These are phyloP conservation scores for Schizopora paradoxa DNA, from an alignment of 1,284 basidiomycete genomes.

Conservation along the genomic window DNA sequence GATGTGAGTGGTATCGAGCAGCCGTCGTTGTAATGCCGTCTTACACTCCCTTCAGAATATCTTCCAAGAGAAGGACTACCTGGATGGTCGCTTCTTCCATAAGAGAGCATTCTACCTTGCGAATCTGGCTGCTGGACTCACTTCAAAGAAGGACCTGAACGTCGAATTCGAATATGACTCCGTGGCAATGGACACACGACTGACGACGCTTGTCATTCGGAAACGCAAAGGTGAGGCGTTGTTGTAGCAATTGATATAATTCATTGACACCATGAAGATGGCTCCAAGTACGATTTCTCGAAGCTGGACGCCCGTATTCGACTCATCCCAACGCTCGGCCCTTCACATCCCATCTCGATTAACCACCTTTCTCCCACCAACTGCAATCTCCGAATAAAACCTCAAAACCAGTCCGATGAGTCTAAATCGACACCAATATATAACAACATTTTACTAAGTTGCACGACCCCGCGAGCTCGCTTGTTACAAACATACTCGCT, in stretches of 20 bases:
- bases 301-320: constrained; percentile 68
- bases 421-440: constrained; percentile 61
- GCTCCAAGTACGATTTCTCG: constrained; percentile 52
- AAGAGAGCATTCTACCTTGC: constrained; percentile 92
- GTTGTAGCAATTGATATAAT: no score
- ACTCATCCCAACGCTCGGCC: constrained; percentile 66
- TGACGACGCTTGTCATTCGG: constrained; percentile 61
- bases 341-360: constrained; percentile 54
- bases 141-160: constrained; percentile 37
- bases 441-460: constrained; percentile 70
- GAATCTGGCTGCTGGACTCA: constrained; percentile 66
- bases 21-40: constrained; percentile 3
- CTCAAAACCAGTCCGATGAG: constrained; percentile 21
- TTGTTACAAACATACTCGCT: constrained; percentile 68
- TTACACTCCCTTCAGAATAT: constrained; percentile 42
- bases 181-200: constrained; percentile 57
- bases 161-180: constrained; percentile 62
- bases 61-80: constrained; percentile 94
- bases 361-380: constrained; percentile 72
- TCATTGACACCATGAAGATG: constrained; percentile 37
- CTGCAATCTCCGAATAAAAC: constrained; percentile 57
- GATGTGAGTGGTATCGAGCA: constrained; percentile 43
- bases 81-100: constrained; percentile 88
- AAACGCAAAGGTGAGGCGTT: constrained; percentile 47
- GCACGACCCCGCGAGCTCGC: constrained; percentile 59